Conservation (phyloP, 2,329 filamentous ascomycete species). For the Pestalotiopsis fici region DNA sequence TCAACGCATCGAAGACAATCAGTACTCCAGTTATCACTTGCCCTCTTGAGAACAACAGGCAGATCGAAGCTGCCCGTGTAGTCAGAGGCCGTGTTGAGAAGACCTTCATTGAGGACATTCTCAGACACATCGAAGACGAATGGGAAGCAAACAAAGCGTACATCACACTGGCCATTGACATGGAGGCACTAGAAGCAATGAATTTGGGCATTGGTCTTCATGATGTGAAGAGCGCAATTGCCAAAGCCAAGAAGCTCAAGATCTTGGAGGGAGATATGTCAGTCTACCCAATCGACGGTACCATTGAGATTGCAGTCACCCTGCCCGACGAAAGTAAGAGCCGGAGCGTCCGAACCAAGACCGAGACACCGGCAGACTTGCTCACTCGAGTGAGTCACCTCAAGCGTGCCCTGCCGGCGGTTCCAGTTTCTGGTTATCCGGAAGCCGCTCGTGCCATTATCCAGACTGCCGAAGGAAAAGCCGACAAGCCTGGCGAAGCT, state of each 20-base stretch:
- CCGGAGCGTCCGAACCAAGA: slow-evolving; percentile 48
- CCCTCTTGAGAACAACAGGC: slow-evolving; percentile 73
- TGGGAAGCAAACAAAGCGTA: slow-evolving; percentile 79
- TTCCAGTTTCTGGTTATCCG: slow-evolving; percentile 89
- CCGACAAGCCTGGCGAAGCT: slow-evolving; percentile 1
- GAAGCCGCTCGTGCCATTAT: slow-evolving; percentile 87
- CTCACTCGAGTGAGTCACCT: slow-evolving; percentile 82
- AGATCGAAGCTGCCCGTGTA: slow-evolving; percentile 79
- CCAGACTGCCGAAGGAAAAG: slow-evolving; percentile 69
- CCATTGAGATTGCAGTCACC: slow-evolving; percentile 73
- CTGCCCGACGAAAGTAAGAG: slow-evolving; percentile 53
- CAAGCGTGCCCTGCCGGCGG: slow-evolving; percentile 76
- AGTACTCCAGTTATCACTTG: slow-evolving; percentile 94
- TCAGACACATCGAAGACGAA: slow-evolving; percentile 81
- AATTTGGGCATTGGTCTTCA: slow-evolving; percentile 75
- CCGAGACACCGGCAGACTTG: slow-evolving; percentile 61
- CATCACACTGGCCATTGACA: slow-evolving; percentile 81
- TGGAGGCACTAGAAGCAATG: slow-evolving; percentile 74
- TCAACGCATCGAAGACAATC: slow-evolving; percentile 94
- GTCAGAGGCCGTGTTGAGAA: slow-evolving; percentile 96
- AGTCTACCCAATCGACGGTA: slow-evolving; percentile 51
- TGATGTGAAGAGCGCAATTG: slow-evolving; percentile 77
- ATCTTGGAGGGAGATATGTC: slow-evolving; percentile 66
- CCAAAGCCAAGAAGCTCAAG: slow-evolving; percentile 81
- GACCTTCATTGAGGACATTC: slow-evolving; percentile 81